phyloP scores from a whole-genome alignment of 78 protist genomes.

The Mastigamoeba balamuthi region DNA sequence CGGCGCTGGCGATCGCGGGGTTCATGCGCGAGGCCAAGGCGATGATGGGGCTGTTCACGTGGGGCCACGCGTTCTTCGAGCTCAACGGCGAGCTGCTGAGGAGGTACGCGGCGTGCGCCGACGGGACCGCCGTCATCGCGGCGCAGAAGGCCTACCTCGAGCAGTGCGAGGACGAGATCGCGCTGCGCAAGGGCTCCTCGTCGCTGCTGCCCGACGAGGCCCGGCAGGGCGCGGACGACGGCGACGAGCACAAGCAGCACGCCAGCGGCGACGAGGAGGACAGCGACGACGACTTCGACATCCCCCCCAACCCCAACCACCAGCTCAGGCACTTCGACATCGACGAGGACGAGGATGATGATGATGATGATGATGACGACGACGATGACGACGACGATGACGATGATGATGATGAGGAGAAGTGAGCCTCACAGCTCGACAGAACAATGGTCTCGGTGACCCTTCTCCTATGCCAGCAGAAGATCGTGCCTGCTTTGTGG shows the following conservation, averaged over 20 bases:
- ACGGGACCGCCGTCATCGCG: neutral
- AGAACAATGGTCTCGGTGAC: too few relatives aligned
- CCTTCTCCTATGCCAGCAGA: too few relatives aligned
- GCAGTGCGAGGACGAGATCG: slow-evolving; percentile 31
- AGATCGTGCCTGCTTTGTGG: too few relatives aligned
- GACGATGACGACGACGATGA: slow-evolving; percentile 6
- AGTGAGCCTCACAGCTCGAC: too few relatives aligned
- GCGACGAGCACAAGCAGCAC: neutral
- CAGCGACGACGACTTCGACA: slow-evolving; percentile 9
- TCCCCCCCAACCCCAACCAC: slow-evolving; percentile 8
- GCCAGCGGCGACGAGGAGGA: neutral
- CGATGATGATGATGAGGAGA: slow-evolving; percentile 12
- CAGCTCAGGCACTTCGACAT: neutral
- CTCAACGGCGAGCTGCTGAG: slow-evolving; percentile 47
- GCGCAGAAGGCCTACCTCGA: slow-evolving; percentile 43
- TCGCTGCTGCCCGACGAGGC: neutral
- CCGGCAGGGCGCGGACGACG: too few relatives aligned
- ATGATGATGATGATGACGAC: slow-evolving; percentile 8
- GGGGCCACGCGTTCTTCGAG: slow-evolving; percentile 81
- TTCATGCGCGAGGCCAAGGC: slow-evolving; percentile 50
- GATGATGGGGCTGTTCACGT: slow-evolving; percentile 65
- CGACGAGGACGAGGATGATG: neutral
- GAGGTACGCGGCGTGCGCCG: neutral
- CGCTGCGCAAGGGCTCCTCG: neutral
- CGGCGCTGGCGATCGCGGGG: slow-evolving; percentile 67